Base-by-base conservation (phyloP, 2,329 filamentous ascomycete genomes). In the Peltaster fructicola region DNA sequence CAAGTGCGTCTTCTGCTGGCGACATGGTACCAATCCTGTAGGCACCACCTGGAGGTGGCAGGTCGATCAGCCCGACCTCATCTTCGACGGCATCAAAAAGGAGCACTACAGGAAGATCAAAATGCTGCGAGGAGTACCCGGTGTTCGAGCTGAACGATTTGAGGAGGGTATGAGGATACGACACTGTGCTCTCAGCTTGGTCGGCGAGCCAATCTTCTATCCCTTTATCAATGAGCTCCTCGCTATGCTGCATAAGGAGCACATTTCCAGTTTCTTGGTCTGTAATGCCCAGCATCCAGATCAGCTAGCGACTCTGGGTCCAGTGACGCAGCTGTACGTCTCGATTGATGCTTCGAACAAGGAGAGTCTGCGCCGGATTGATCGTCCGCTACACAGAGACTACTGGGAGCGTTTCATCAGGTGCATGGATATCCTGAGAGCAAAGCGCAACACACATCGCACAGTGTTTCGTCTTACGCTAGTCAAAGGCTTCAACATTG, bases 1-100 rank as follows among this genome's bases (percentile, higher is more conserved):
- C 59, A 95, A 98, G 51, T 95, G 88, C 51, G 81, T 98, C 37
- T 98, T 95, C 52, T 98, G 85, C 63, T 98, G 85, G 88, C 73
- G 88, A 5, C 88, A 95, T 47, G 88, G 85, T 26, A 95, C 88
- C 0, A 98, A 95, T 48, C 85, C 85, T 0, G 88, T 95, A 0
- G 84, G 84, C 23, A 95, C 88, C 3, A 91, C 77, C 4, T 95
- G 88, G 85, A 73, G 85, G 32, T 98, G 85, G 85, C 70, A 84
- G 24, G 80, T 93, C 15, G 88, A 95, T 45, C 74, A 80, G 1
- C 84, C 85, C 0, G 76, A 92, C 13, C 52, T 82, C 40, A 91
- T 95, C 39, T 92, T 93, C 45, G 58, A 76, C 17, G 85, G 85
- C 23, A 81, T 92, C 35, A 92, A 90, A 48, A 73, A 74, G 30